Percentiles rank a stretch among this genome's conserved stretches.
Conservation (phyloP, 2,329 filamentous ascomycete genomes). For the Coleophoma cylindrospora region DNA sequence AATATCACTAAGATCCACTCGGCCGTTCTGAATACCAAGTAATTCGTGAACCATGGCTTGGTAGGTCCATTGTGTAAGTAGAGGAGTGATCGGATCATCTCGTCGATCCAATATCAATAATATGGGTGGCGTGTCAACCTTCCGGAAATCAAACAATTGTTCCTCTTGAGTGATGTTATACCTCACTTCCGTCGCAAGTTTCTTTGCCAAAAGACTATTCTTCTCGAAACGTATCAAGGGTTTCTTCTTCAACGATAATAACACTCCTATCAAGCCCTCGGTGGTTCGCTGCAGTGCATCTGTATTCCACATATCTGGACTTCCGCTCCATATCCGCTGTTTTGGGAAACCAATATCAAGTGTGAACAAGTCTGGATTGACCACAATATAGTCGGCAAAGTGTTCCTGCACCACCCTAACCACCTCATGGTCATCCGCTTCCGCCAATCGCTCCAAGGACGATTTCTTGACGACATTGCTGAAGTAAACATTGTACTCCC, state of each 20-base stretch:
- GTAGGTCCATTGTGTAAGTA: constrained; percentile 97
- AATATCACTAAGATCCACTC: constrained; percentile 80
- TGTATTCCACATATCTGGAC: constrained; percentile 83
- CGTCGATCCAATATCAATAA: constrained; percentile 84
- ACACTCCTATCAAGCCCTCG: constrained; percentile 77
- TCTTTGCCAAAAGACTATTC: constrained; percentile 85
- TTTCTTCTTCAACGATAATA: constrained; percentile 93
- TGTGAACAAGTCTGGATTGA: constrained; percentile 91
- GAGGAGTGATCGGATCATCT: constrained; percentile 89
- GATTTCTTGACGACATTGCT: constrained; percentile 98
- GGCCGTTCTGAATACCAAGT: constrained; percentile 89
- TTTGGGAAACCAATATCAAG: constrained; percentile 68
- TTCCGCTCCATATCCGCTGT: constrained; percentile 74
- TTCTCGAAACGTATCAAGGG: constrained; percentile 90
- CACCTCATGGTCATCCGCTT: constrained; percentile 96
- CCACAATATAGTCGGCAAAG: constrained; percentile 91
- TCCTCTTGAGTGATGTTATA: constrained; percentile 95
- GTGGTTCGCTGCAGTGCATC: constrained; percentile 82
- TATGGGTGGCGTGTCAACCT: constrained; percentile 90
- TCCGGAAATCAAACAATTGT: constrained; percentile 92
- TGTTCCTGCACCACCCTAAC: constrained; percentile 92
- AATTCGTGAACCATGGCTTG: constrained; percentile 99
- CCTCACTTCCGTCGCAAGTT: constrained; percentile 85
- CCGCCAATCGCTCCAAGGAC: constrained; percentile 84
- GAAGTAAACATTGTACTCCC: constrained; percentile 95